Evolutionary conservation across 2,329 filamentous ascomycete species (phyloP).

Genomic region (Acarospora socialis): DNA sequence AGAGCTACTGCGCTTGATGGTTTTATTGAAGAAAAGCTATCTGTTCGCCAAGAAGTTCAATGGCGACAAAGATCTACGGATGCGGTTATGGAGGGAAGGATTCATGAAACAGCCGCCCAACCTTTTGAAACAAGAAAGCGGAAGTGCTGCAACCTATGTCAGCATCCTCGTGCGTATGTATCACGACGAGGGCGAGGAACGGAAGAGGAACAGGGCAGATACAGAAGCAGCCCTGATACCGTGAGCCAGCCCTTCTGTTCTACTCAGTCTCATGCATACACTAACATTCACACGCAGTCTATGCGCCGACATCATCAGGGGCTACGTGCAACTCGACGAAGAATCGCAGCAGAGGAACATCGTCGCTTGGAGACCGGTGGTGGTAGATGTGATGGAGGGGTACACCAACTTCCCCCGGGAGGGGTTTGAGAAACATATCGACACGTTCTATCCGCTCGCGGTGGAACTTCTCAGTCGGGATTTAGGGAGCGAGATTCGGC

Average conservation of each 20-base stretch:
- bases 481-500: slow-evolving; percentile 62
- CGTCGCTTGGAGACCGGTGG: slow-evolving; percentile 89
- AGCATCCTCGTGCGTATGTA: slow-evolving; percentile 97
- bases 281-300: slow-evolving; percentile 34
- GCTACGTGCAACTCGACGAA: slow-evolving; percentile 76
- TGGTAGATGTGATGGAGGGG: slow-evolving; percentile 91
- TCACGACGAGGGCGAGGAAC: slow-evolving; percentile 70
- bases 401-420: slow-evolving; percentile 69
- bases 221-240: slow-evolving; percentile 88
- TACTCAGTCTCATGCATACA: background rate
- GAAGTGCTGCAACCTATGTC: slow-evolving; percentile 86
- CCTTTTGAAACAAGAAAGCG: slow-evolving; percentile 88
- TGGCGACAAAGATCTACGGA: slow-evolving; percentile 87
- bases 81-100: slow-evolving; percentile 87
- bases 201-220: slow-evolving; percentile 61
- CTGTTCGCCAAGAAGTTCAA: slow-evolving; percentile 97
- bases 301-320: slow-evolving; percentile 82
- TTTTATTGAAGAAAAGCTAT: slow-evolving; percentile 85
- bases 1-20: slow-evolving; percentile 85
- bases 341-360: slow-evolving; percentile 97
- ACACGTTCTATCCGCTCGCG: slow-evolving; percentile 71
- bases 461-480: slow-evolving; percentile 75
- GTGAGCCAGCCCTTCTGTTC: slow-evolving; percentile 21
- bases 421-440: slow-evolving; percentile 66
- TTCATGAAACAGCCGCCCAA: slow-evolving; percentile 99